Base-by-base conservation (phyloP, 495 filamentous ascomycete species). In the Aspergillus sclerotiicarbonarius region DNA sequence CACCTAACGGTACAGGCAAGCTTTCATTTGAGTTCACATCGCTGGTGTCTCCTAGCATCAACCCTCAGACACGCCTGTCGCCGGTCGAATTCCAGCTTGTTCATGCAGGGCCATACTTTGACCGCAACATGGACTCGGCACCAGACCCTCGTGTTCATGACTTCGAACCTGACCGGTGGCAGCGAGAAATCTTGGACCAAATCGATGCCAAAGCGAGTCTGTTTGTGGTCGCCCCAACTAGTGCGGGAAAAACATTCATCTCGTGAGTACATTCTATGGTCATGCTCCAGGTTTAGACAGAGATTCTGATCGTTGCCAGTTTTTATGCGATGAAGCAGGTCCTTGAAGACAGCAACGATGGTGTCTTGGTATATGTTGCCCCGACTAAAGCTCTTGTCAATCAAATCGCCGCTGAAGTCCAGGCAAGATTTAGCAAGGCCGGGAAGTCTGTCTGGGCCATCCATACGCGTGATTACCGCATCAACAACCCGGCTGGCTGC, bases 321-420 rank as follows among this genome's bases (percentile, higher is more conserved):
- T 92, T 92, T 71, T 90, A 92, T 62, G 89, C 89, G 0, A 92
- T 92, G 84, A 84, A 87, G 61, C 83, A 90, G 64, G 70, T 91
- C 9, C 76, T 92, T 18, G 72, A 86, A 61, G 78, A 78, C 6
- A 80, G 82, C 52, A 78, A 91, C 60, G 82, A 90, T 31, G 83
- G 82, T 16, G 76, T 92, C 10, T 66, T 92, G 5, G 86, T 92
- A 6, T 92, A 91, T 64, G 83, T 92, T 25, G 89, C 88, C 2
- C 89, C 89, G 1, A 92, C 90, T 0, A 92, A 92, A 69, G 89
- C 89, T 8, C 70, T 92, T 12, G 88, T 92, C 55, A 92, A 92
- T 66, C 89, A 92, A 63, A 91, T 92, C 59, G 89, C 87, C 0
- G 89, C 89, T 7, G 89, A 92, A 67, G 72, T 92, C 7, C 74